A percentile compares a stretch with the other conserved stretches of the same genome.
phyloP scores from a whole-genome alignment of 495 filamentous ascomycete genomes.

The Penicillium paxilli region DNA sequence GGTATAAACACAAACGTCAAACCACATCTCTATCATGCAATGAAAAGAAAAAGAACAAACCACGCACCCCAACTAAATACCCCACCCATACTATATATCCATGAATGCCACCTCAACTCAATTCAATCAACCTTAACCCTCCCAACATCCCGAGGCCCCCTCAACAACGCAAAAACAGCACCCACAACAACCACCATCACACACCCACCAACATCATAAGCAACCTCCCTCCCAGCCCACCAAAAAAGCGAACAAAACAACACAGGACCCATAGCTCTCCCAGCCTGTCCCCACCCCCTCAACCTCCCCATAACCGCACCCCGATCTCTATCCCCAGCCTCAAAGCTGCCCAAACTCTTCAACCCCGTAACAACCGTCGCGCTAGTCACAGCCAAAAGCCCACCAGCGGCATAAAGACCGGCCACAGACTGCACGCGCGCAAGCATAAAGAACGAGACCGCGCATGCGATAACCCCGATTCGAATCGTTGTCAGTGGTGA shows the following conservation, averaged over 20 bases:
- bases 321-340: slow-evolving; percentile 75
- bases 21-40: no score
- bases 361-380: slow-evolving; percentile 93
- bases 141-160: slow-evolving; percentile 37
- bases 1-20: no score
- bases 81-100: neutral
- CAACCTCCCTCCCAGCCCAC: slow-evolving; percentile 91
- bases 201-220: slow-evolving; percentile 75
- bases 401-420: slow-evolving; percentile 77
- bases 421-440: slow-evolving; percentile 61
- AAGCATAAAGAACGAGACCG: slow-evolving; percentile 77
- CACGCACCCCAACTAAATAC: no score
- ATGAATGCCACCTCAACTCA: neutral
- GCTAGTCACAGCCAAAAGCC: slow-evolving; percentile 80
- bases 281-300: slow-evolving; percentile 83
- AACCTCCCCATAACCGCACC: slow-evolving; percentile 84
- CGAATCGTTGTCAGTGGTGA: slow-evolving; percentile 77
- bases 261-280: slow-evolving; percentile 80
- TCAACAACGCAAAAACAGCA: slow-evolving; percentile 70
- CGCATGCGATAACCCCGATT: slow-evolving; percentile 74
- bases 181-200: slow-evolving; percentile 74
- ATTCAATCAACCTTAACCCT: slow-evolving; percentile 17
- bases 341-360: slow-evolving; percentile 88
- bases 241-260: slow-evolving; percentile 97
- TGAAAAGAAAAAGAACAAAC: no score